These are phyloP conservation scores for Artomyces pyxidatus DNA, from an alignment of 768 basidiomycete genomes.

Conservation along the genomic window DNA sequence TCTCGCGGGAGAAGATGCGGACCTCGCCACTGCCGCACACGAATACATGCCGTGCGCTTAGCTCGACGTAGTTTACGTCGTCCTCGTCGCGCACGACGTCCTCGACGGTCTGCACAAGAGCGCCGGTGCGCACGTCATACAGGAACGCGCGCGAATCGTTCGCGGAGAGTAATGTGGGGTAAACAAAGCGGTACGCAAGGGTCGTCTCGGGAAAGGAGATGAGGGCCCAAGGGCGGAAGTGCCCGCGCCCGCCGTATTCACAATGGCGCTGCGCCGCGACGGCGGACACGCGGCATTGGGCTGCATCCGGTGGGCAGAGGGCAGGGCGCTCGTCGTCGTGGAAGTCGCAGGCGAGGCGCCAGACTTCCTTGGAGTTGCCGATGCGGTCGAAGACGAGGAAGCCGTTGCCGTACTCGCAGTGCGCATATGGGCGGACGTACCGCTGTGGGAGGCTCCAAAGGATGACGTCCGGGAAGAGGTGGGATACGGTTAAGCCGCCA, in stretches of 20 bases:
- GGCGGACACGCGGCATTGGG: slow-evolving; percentile 19
- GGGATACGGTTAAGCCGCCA: slow-evolving; percentile 54
- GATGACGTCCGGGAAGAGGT: slow-evolving; percentile 36
- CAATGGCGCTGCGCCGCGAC: slow-evolving; percentile 17
- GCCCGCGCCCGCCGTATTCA: slow-evolving; percentile 28
- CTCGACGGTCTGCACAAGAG: slow-evolving; percentile 39
- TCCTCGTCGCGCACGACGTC: slow-evolving; percentile 25
- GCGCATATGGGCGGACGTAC: slow-evolving; percentile 50
- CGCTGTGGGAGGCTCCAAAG: slow-evolving; percentile 61
- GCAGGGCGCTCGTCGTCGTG: slow-evolving; percentile 1
- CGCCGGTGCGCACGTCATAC: slow-evolving; percentile 52
- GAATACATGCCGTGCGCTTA: slow-evolving; percentile 49
- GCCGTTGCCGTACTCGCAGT: slow-evolving; percentile 67
- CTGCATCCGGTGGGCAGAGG: slow-evolving; percentile 17
- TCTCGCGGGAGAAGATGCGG: slow-evolving; percentile 45
- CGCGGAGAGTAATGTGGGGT: slow-evolving; percentile 54
- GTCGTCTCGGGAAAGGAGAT: slow-evolving; percentile 37
- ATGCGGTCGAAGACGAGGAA: slow-evolving; percentile 63
- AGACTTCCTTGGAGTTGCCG: slow-evolving; percentile 58
- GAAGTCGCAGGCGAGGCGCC: slow-evolving; percentile 39
- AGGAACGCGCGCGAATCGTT: slow-evolving; percentile 39
- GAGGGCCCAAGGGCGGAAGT: slow-evolving; percentile 57
- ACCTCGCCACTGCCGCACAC: slow-evolving; percentile 43
- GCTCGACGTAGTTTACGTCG: slow-evolving; percentile 56
- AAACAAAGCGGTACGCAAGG: slow-evolving; percentile 57